Evolutionary conservation across 495 filamentous ascomycete species (phyloP), one percentile per base, ranked within the genome.

Genomic region (Cryomyces minteri): DNA sequence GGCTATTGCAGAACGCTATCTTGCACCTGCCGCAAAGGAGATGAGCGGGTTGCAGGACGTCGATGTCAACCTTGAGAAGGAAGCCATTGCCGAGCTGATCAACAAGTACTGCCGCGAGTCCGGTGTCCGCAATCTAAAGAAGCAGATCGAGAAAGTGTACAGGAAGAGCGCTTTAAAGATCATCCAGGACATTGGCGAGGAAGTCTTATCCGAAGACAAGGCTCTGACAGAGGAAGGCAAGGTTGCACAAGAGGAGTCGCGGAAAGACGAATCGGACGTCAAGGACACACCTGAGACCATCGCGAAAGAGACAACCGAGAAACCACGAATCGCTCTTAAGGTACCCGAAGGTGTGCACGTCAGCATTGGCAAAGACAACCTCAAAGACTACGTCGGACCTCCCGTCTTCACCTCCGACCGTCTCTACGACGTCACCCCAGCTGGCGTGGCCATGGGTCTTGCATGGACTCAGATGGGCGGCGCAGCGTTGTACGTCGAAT

Each of bases 141-240:
- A 99, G 68, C 88, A 96, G 58, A 99, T 99, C 51, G 92, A 99
- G 58, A 96, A 96, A 67, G 84, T 99, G 5, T 99, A 94, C 63
- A 82, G 92, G 38, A 99, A 99, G 65, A 82, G 87, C 12, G 92
- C 92, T 8, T 71, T 96, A 51, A 95, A 94, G 63, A 96, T 99
- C 53, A 85, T 99, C 30, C 82, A 86, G 58, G 90, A 96, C 51
- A 66, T 96, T 4, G 90, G 90, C 42, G 90, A 98, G 62, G 79
- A 85, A 31, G 83, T 68, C 8, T 64, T 94, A 10, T 70, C 81
- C 2, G 90, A 95, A 63, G 74, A 77, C 29, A 76, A 82, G 49
- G 90, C 85, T 11, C 58, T 94, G 41, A 94, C 88, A 5, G 78
- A 83, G 4, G 85, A 92, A 57, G 88, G 86, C 48, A 93, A 94